Conservation (phyloP, 768 basidiomycete species). For the Mycena filopes region DNA sequence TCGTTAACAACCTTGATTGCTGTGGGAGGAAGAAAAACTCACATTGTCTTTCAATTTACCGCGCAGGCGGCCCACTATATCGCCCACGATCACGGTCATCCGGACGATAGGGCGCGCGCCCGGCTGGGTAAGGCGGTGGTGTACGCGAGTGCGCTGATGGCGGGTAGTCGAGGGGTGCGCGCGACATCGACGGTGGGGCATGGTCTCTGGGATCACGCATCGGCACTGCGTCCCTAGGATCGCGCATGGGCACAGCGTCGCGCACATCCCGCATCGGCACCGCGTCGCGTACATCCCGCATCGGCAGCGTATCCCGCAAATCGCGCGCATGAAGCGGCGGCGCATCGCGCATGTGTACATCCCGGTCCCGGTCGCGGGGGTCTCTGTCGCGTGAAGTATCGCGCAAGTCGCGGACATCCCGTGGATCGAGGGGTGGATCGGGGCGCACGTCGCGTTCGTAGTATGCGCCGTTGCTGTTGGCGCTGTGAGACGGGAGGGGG, state of each 20-base stretch:
- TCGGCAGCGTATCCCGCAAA: slow-evolving; percentile 10
- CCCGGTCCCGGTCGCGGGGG: slow-evolving; percentile 17
- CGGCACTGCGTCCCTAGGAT: slow-evolving; percentile 17
- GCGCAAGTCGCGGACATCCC: slow-evolving; percentile 19
- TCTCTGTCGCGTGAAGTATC: slow-evolving; percentile 16
- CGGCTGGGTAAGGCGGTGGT: slow-evolving; percentile 25
- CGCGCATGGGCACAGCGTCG: slow-evolving; percentile 18
- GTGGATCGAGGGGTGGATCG: slow-evolving; percentile 16
- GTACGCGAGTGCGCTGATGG: slow-evolving; percentile 20
- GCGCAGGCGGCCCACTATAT: slow-evolving; percentile 19
- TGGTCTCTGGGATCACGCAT: slow-evolving; percentile 24
- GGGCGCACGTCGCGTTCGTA: slow-evolving; percentile 23
- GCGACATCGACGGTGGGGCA: slow-evolving; percentile 15
- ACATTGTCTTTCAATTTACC: slow-evolving; percentile 7
- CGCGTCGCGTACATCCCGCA: slow-evolving; percentile 22
- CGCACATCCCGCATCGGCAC: slow-evolving; percentile 23
- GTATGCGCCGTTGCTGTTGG: slow-evolving; percentile 7
- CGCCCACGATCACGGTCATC: slow-evolving; percentile 25
- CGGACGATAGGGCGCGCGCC: slow-evolving; percentile 18
- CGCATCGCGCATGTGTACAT: slow-evolving; percentile 22
- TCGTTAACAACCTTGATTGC: no score
- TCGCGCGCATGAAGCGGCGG: slow-evolving; percentile 17
- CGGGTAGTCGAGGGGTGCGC: slow-evolving; percentile 28
- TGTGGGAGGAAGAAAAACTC: no score
- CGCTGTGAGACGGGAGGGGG: slow-evolving; percentile 1